phyloP scores from a whole-genome alignment of 768 basidiomycete species.

The Tephrocybe sp. region DNA sequence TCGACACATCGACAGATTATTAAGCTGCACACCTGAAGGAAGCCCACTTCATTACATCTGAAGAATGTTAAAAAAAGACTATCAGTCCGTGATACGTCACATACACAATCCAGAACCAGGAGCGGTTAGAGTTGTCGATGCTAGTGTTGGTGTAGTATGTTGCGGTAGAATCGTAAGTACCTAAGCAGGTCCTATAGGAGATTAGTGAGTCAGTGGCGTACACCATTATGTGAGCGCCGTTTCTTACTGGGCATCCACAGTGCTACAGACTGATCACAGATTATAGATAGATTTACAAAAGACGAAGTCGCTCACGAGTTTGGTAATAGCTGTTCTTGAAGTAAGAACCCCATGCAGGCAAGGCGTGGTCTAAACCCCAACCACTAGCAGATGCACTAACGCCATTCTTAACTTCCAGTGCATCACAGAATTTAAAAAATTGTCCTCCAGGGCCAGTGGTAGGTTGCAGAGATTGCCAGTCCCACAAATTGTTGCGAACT shows the following conservation, averaged over 20 bases:
- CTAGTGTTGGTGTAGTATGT: constrained; percentile 51
- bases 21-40: constrained; percentile 34
- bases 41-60: constrained; percentile 73
- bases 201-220: too few species aligned
- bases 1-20: not conserved
- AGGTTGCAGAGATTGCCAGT: constrained; percentile 66
- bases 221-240: not conserved
- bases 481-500: constrained; percentile 61
- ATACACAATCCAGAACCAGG: constrained; percentile 73
- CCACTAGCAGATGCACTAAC: constrained; percentile 45
- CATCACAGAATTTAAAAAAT: constrained; percentile 67
- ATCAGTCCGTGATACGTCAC: constrained; percentile 14
- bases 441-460: constrained; percentile 37
- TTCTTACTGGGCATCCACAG: constrained; percentile 45
- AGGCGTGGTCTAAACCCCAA: constrained; percentile 61
- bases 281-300: not conserved
- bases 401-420: constrained; percentile 61
- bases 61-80: constrained; percentile 5
- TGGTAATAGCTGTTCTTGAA: constrained; percentile 51
- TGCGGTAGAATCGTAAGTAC: constrained; percentile 36
- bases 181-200: constrained; percentile 35
- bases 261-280: constrained; percentile 47
- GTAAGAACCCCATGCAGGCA: constrained; percentile 57
- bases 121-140: constrained; percentile 53
- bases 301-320: constrained; percentile 32